Evolutionary conservation across 768 basidiomycete species (phyloP).

Genomic region (Boletus fagicola): DNA sequence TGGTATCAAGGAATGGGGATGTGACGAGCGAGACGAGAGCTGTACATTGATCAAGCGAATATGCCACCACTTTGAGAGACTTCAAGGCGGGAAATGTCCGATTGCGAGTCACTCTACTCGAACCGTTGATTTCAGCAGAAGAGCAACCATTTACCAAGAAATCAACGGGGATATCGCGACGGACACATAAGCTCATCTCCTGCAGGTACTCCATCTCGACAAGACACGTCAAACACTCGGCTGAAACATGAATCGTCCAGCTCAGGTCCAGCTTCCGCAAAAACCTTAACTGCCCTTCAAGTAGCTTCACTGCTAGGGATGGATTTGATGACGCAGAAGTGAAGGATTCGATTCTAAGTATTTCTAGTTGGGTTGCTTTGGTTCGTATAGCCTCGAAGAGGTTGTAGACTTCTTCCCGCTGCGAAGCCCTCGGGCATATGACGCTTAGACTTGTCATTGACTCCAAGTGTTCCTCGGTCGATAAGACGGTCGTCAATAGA

Average conservation of each 20-base stretch:
- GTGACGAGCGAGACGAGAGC: slow-evolving; percentile 24
- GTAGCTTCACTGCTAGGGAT: slow-evolving; percentile 17
- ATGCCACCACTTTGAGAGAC: slow-evolving; percentile 24
- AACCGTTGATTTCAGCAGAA: neutral
- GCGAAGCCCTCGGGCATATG: slow-evolving; percentile 23
- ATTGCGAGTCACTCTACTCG: neutral
- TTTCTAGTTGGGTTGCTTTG: slow-evolving; percentile 20
- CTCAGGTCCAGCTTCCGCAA: slow-evolving; percentile 27
- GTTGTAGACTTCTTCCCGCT: slow-evolving; percentile 16
- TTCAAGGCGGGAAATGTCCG: slow-evolving; percentile 24
- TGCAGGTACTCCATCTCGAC: slow-evolving; percentile 21
- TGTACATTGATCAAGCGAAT: slow-evolving; percentile 30
- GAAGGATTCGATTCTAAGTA: slow-evolving; percentile 25
- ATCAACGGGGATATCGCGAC: slow-evolving; percentile 16
- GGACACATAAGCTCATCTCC: slow-evolving; percentile 24
- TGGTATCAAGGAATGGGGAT: slow-evolving; percentile 21
- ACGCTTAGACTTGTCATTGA: slow-evolving; percentile 24
- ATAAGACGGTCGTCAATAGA: slow-evolving; percentile 21
- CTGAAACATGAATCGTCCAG: slow-evolving; percentile 24
- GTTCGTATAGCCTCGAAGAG: slow-evolving; percentile 26
- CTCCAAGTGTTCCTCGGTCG: slow-evolving; percentile 14
- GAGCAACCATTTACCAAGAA: slow-evolving; percentile 14
- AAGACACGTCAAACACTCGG: slow-evolving; percentile 23
- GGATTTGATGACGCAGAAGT: slow-evolving; percentile 10
- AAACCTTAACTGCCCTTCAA: slow-evolving; percentile 16